Base-by-base conservation (phyloP, 768 basidiomycete species). In the Rhodotorula toruloides region DNA sequence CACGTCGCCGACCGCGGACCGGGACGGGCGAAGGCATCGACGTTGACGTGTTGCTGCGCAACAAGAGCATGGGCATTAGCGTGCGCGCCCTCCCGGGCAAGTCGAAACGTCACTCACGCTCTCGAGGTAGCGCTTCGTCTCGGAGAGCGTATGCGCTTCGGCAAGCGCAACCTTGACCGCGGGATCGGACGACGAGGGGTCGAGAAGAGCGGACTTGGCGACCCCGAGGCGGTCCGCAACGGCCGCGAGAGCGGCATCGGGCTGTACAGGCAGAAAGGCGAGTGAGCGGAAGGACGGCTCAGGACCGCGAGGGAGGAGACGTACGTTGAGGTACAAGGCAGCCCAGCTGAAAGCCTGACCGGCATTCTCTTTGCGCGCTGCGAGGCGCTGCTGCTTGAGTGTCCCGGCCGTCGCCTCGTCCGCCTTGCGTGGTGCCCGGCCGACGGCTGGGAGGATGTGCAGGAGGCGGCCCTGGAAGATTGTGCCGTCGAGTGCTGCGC, bases 111-210 rank as follows among this genome's bases (percentile, higher is more conserved):
- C 29, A 68, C 54, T 66, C 36, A 75, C 76, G 43, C 63, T 62
- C 75, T 92, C 90, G 25, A 97, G 84, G 77, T 90, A 96, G 0
- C 85, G 78, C 75, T 94, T 96, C 1, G 93, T 98, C 77, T 98
- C 94, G 65, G 89, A 84, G 63, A 99, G 92, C 77, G 98, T 85
- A 72, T 92, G 90, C 25, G 96, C 96, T 78, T 99, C 96, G 0
- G 96, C 94, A 44, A 98, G 81, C 1, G 96, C 94, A 44, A 98
- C 85, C 76, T 93, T 96, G 63, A 97, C 91, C 4, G 94, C 92
- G 0, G 66, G 66, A 21, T 67, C 66, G 1, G 39, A 37, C 89
- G 76, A 84, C 1, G 91, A 88, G 0, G 90, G 86, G 75, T 90
- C 90, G 61, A 98, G 81, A 31, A 99, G 88, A 37, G 89, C 88